Evolutionary conservation across 2,329 filamentous ascomycete species (phyloP), one percentile per base, ranked within the genome.

Genomic region (Hypoxylon sp.): DNA sequence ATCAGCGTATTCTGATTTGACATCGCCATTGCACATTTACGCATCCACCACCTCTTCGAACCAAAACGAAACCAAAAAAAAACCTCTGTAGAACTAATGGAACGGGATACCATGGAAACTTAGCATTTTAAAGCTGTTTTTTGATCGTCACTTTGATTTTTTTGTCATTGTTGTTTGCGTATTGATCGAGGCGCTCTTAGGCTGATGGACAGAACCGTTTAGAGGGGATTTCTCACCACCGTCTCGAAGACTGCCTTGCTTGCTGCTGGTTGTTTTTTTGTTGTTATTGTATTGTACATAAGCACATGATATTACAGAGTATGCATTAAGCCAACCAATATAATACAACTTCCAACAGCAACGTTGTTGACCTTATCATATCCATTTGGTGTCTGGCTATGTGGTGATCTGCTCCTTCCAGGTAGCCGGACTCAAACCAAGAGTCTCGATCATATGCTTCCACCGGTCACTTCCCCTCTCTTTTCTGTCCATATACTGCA

Each of bases 401-500:
- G 92, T 69, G 55, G 80, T 84, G 70, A 97, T 97, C 77, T 97
- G 91, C 37, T 86, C 88, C 78, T 91, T 89, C 88, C 91, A 97
- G 41, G 89, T 91, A 27, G 90, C 91, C 38, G 92, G 90, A 9
- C 87, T 90, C 72, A 99, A 73, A 9, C 95, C 94, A 55, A 99
- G 76, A 53, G 83, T 93, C 72, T 89, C 78, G 59, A 97, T 80
- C 77, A 97, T 78, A 72, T 96, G 82, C 71, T 88, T 86, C 90
- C 92, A 99, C 70, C 95, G 81, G 47, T 90, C 87, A 43, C 94
- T 92, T 51, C 94, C 94, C 59, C 91, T 84, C 74, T 99, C 95
- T 77, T 92, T 96, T 63, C 79, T 82, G 73, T 91, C 82, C 78
- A 99, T 78, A 73, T 99, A 99, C 62, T 81, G 83, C 67, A 99